Evolutionary conservation across 2,329 filamentous ascomycete genomes (phyloP), one percentile per base, ranked within the genome.

Genomic region (Bipolaris zeicola): DNA sequence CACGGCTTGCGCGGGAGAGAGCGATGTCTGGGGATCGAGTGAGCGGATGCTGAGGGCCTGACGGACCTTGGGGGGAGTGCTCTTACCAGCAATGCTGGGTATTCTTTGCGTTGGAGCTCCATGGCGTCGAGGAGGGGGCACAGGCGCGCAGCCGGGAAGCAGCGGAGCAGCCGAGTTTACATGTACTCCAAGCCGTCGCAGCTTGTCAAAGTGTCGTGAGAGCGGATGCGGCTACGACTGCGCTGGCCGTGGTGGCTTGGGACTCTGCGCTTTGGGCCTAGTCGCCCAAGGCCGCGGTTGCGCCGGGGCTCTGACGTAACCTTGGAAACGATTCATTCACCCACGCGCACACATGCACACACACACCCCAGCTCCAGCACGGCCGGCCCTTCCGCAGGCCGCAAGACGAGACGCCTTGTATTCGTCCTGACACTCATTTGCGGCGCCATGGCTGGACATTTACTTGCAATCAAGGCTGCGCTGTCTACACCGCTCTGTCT

Each of bases 71-170:
- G 52, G 28, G 33, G 34, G 41, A 26, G 36, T 49, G 36, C 51
- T 61, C 58, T 64, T 89, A 97, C 94, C 88, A 96, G 88, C 86
- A 98, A 89, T 68, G 88, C 89, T 77, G 94, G 92, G 83, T 98
- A 98, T 79, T 97, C 94, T 78, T 90, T 84, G 79, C 92, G 87
- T 76, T 90, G 88, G 73, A 94, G 85, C 72, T 89, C 88, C 76
- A 79, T 79, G 62, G 65, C 64, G 63, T 57, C 48, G 55, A 51
- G 42, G 55, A 58, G 46, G 51, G 53, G 63, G 54, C 57, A 56
- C 56, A 55, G 63, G 69, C 66, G 66, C 69, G 66, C 66, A 66
- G 70, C 70, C 71, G 60, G 63, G 50, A 54, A 47, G 45, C 37
- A 55, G 61, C 61, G 49, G 57, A 50, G 59, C 46, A 61, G 42